These are phyloP conservation scores for Erysiphe pulchra DNA, from an alignment of 2,329 filamentous ascomycete species.

Conservation along the genomic window DNA sequence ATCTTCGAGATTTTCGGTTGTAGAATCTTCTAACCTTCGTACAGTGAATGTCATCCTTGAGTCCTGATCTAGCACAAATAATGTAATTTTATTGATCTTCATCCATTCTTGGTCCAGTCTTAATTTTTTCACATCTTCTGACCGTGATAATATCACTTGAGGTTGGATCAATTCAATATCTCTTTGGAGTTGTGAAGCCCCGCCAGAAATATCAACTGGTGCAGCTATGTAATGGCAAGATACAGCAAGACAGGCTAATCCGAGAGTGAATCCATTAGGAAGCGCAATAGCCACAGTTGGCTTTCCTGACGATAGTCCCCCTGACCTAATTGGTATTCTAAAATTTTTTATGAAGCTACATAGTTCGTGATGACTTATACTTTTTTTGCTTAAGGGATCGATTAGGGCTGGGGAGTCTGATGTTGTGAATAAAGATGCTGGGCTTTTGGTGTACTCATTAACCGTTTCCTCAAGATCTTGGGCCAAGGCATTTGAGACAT, in stretches of 20 bases:
- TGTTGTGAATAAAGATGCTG: neutral
- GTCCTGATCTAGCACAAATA: slow-evolving; percentile 17
- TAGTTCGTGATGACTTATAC: slow-evolving; percentile 10
- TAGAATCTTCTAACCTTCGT: slow-evolving; percentile 2
- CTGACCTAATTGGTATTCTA: slow-evolving; percentile 8
- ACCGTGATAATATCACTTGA: slow-evolving; percentile 20
- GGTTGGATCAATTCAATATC: slow-evolving; percentile 23
- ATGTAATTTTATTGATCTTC: slow-evolving; percentile 13
- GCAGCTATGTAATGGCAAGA: slow-evolving; percentile 24
- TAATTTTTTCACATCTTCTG: slow-evolving; percentile 17
- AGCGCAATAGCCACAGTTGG: slow-evolving; percentile 18
- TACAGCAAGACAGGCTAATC: slow-evolving; percentile 22
- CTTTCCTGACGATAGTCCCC: slow-evolving; percentile 1
- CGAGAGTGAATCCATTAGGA: slow-evolving; percentile 27
- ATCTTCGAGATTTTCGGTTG: neutral
- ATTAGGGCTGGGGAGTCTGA: slow-evolving; percentile 1
- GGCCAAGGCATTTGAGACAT: neutral
- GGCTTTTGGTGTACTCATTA: neutral
- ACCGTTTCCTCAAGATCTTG: neutral
- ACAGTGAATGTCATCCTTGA: slow-evolving; percentile 16
- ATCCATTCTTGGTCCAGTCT: slow-evolving; percentile 15
- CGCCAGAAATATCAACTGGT: slow-evolving; percentile 23
- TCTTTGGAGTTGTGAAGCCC: slow-evolving; percentile 22
- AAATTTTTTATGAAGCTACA: slow-evolving; percentile 14
- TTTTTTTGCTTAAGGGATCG: slow-evolving; percentile 1